Conservation (phyloP, 2,329 filamentous ascomycete genomes). For the Esteya vermicola region DNA sequence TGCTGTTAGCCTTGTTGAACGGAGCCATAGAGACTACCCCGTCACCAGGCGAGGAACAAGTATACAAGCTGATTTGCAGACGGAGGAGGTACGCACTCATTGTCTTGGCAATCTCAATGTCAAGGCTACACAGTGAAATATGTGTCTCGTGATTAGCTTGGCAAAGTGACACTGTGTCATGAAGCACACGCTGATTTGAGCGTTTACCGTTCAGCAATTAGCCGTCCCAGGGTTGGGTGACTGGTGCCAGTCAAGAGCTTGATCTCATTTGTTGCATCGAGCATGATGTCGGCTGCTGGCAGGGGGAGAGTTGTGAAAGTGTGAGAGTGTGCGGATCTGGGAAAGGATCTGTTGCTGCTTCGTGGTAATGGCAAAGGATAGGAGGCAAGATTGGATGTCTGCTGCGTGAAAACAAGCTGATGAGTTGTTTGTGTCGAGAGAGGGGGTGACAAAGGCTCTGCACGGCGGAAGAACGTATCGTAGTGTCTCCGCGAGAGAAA, state of each 20-base stretch:
- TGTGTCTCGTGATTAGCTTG: neutral
- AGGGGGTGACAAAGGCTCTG: too few relatives aligned
- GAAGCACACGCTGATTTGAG: neutral
- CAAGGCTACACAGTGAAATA: conserved; percentile 7
- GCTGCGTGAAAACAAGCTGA: too few relatives aligned
- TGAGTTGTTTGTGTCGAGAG: too few relatives aligned
- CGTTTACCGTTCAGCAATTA: conserved; percentile 22
- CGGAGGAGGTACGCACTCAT: conserved; percentile 6
- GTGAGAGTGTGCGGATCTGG: too few relatives aligned
- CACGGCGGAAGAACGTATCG: too few relatives aligned
- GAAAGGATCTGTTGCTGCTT: too few relatives aligned
- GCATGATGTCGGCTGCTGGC: conserved; percentile 2
- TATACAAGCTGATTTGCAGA: neutral
- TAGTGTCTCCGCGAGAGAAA: neutral
- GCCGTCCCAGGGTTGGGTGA: conserved; percentile 21
- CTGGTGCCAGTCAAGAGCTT: conserved; percentile 25
- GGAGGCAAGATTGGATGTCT: too few relatives aligned
- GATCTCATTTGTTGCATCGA: conserved; percentile 21
- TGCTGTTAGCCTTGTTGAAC: neutral
- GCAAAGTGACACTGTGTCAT: too few relatives aligned
- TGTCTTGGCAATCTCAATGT: conserved; percentile 12
- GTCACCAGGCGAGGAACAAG: neutral
- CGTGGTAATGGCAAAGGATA: neutral
- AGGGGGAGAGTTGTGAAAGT: too few relatives aligned
- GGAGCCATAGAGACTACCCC: neutral